Conservation (phyloP, 495 filamentous ascomycete species). For the Lasiosphaeria hispida region DNA sequence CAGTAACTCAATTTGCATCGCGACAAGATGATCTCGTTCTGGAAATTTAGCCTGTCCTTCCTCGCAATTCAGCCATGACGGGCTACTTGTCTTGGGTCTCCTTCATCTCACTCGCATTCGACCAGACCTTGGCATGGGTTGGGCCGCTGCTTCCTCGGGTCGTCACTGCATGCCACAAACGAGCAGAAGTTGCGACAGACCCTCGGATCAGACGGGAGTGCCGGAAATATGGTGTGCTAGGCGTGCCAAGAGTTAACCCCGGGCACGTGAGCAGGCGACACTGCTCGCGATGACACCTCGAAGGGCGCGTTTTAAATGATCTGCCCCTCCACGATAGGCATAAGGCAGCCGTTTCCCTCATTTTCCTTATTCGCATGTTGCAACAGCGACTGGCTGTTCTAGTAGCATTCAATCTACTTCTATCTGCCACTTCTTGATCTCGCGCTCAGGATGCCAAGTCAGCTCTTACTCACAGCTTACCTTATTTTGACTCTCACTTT, state of each 20-base stretch:
- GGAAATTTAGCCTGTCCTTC: slow-evolving; percentile 4
- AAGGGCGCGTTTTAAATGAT: slow-evolving; percentile 21
- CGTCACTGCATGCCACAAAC: no score
- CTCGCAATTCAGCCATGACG: slow-evolving; percentile 7
- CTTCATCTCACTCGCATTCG: neutral
- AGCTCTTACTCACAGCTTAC: no score
- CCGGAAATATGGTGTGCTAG: neutral
- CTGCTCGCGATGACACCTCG: slow-evolving; percentile 21
- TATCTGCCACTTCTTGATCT: no score
- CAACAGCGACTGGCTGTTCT: no score
- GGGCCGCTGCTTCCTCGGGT: no score
- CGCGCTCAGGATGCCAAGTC: no score
- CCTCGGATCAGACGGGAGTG: neutral
- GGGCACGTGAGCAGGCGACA: slow-evolving; percentile 29
- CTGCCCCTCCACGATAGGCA: neutral
- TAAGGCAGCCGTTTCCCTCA: no score
- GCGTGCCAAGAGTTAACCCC: neutral
- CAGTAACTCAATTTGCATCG: no score
- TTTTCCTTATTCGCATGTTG: no score
- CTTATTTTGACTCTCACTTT: no score
- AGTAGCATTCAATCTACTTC: no score
- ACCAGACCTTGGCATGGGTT: slow-evolving; percentile 11
- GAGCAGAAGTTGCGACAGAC: slow-evolving; percentile 5
- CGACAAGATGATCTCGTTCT: slow-evolving; percentile 2
- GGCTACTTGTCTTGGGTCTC: neutral